phyloP scores from a whole-genome alignment of 2,329 filamentous ascomycete genomes.

The Rhexocercosporidium sp. region DNA sequence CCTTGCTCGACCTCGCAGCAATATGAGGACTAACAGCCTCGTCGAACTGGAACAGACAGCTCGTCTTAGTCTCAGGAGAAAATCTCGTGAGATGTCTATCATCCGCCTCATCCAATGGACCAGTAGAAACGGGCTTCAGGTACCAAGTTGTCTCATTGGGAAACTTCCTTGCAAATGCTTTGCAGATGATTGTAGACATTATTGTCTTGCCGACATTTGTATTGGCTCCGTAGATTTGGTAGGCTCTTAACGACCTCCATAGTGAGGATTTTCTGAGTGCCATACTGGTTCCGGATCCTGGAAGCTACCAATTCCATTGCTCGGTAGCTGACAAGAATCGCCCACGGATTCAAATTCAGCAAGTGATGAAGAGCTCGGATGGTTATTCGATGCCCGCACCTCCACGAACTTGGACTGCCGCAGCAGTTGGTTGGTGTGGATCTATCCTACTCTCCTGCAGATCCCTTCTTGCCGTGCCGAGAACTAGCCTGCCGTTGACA shows the following conservation, averaged over 20 bases:
- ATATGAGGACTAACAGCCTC: constrained; percentile 80
- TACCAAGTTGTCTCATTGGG: constrained; percentile 61
- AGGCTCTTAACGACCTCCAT: constrained; percentile 63
- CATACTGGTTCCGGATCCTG: constrained; percentile 18
- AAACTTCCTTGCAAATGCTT: constrained; percentile 57
- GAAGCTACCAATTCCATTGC: neutral
- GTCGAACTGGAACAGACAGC: constrained; percentile 72
- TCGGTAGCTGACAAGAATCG: neutral
- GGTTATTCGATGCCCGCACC: neutral
- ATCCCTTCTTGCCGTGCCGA: neutral
- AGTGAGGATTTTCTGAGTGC: constrained; percentile 26
- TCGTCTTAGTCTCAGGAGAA: constrained; percentile 58
- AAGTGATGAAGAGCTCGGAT: neutral
- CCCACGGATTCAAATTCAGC: neutral
- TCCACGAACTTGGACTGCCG: neutral
- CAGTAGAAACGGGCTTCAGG: constrained; percentile 84
- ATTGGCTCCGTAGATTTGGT: constrained; percentile 84
- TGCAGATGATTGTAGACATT: constrained; percentile 74
- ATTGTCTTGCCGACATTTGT: constrained; percentile 88
- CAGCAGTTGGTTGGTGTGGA: neutral
- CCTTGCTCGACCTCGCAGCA: constrained; percentile 54
- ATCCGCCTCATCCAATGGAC: constrained; percentile 71
- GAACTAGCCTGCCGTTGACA: neutral
- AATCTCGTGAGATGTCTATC: constrained; percentile 65
- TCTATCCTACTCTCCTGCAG: neutral